Evolutionary conservation across 306 rosid species (phyloP), one percentile per base, ranked within the genome.

Genomic region (Vigna angularis): DNA sequence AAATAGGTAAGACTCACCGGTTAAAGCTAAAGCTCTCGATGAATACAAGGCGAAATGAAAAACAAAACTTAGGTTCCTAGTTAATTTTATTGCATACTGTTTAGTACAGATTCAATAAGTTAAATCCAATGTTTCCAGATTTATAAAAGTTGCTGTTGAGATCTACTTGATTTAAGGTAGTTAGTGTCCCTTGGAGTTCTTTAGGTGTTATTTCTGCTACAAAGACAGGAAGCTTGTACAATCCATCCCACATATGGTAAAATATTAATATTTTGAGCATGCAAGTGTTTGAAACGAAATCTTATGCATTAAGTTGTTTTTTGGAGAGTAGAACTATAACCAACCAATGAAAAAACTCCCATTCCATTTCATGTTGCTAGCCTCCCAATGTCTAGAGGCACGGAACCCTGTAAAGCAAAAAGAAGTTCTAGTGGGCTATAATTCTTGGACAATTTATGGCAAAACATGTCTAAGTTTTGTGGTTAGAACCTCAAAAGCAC

Each of bases 281-380:
- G 24, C 2, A 34, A 57, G 52, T 28, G 64, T 78, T 38, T 67
- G 5, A 71, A 70, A 55, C 22, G 45, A 18, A 62, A 20, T 22
- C 24, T 28, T 45, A 9, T 70, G 56, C 81, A 86, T 59, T 8
- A 51, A 63, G 73, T 92, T 97, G 36, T 8, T 28, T 16, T 17
- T 45, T 48, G 70, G 63, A 11, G 66, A 69, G 66, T 67, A 42
- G 67, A 75, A 80, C 44, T 18, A 65, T 9, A 73, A 79, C 81
- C 44, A 66, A 94, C 98, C 90, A 92, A 95, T 52, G 98, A 95
- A 79, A 88, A 95, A 40, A 93, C 87, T 81, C 98, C 98, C 98
- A 95, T 95, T 86, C 97, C 98, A 75, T 89, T 92, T 83, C 98
- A 98, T n/a, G 96, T 95, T 74, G 92, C 91, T 75, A 92, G 84